Evolutionary conservation across 1,284 basidiomycete genomes (phyloP).

Genomic region (Cutaneotrichosporon sp.): DNA sequence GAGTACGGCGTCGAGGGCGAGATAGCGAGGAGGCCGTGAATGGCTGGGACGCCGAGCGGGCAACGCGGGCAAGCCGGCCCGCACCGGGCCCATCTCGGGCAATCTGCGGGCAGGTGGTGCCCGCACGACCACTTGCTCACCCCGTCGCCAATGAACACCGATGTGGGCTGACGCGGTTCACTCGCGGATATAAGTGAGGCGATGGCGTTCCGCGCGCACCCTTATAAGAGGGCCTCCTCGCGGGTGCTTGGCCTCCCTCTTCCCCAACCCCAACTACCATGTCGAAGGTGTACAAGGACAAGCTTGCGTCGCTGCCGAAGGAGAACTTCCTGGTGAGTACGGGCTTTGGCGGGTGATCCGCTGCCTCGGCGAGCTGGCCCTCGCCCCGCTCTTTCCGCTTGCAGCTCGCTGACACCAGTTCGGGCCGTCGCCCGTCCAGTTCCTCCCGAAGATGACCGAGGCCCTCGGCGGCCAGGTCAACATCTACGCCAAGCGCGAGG

Average conservation of each 20-base stretch:
- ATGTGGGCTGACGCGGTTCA: neutral
- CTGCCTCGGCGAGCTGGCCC: too few species aligned
- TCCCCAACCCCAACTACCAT: neutral
- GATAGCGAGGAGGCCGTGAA: too few species aligned
- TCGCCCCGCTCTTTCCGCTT: too few species aligned
- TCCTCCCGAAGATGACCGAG: constrained; percentile 32
- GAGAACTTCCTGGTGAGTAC: constrained; percentile 18
- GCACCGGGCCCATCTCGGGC: neutral
- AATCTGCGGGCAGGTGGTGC: neutral
- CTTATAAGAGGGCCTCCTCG: neutral
- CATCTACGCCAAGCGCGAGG: constrained; percentile 41
- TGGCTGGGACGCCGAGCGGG: neutral
- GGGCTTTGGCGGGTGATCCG: too few species aligned
- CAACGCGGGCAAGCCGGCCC: neutral
- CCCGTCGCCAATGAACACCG: neutral
- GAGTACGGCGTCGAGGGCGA: too few species aligned
- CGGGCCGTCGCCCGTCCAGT: constrained; percentile 40
- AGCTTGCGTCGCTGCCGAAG: constrained; percentile 15
- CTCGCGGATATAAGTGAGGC: too few species aligned
- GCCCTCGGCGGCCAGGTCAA: constrained; percentile 34
- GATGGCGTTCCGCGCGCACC: too few species aligned
- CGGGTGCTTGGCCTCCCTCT: too few species aligned
- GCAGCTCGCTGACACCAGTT: constrained; percentile 32
- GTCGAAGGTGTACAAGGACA: constrained; percentile 12
- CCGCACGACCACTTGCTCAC: constrained; percentile 1